These are phyloP conservation scores for Colletotrichum sp. DNA, from an alignment of 2,329 filamentous ascomycete species.

Conservation along the genomic window DNA sequence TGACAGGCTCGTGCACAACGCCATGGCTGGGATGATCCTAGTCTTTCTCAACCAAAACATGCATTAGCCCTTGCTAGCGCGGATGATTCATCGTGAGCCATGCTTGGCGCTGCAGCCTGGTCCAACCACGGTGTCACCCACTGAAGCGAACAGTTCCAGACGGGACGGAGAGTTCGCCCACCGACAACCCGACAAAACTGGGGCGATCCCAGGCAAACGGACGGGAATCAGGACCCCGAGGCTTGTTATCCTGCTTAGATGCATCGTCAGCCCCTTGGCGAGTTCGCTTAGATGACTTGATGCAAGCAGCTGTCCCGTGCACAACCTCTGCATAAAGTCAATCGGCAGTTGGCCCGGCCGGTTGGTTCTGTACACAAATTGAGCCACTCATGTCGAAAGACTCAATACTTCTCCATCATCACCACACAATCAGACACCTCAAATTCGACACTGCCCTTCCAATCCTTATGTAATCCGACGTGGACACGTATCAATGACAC, in stretches of 20 bases:
- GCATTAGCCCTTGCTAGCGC: slow-evolving; percentile 1
- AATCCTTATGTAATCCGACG: background rate
- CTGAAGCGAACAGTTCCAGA: background rate
- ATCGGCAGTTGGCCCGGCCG: background rate
- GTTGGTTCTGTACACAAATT: background rate
- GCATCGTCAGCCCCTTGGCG: background rate
- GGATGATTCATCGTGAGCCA: slow-evolving; percentile 20
- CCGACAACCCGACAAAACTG: background rate
- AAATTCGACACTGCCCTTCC: background rate
- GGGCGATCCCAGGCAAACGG: background rate
- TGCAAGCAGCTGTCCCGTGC: background rate
- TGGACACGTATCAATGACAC: too few relatives aligned
- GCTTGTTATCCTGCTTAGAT: background rate
- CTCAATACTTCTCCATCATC: background rate
- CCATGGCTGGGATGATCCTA: background rate
- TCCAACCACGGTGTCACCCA: background rate
- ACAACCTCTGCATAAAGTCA: background rate
- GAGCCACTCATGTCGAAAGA: background rate
- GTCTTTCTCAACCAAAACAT: background rate
- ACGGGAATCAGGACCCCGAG: background rate
- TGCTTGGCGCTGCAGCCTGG: background rate
- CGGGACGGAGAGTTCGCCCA: background rate
- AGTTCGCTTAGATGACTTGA: background rate
- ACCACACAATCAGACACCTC: background rate
- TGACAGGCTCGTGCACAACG: background rate